phyloP scores from a whole-genome alignment of 176 grass and related monocot species.

The Aegilops sharonensis region DNA sequence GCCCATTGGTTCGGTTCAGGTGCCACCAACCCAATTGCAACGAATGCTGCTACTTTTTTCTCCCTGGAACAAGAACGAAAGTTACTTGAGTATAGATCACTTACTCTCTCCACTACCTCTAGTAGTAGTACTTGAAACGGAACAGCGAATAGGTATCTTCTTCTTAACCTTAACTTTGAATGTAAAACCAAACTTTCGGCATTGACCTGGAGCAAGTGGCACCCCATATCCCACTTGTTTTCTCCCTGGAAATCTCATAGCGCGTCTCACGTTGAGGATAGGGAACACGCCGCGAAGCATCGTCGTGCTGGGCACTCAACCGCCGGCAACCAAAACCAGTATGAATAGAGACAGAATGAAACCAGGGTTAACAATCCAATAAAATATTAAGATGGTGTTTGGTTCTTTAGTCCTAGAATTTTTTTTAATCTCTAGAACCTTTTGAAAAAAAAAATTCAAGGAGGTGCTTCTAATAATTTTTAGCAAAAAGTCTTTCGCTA shows the following conservation, averaged over 20 bases:
- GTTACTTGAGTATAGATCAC: neutral
- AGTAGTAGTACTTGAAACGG: neutral
- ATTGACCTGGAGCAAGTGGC: conserved; percentile 39
- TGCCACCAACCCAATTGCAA: too few species aligned
- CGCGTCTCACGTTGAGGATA: conserved; percentile 13
- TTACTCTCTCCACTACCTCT: neutral
- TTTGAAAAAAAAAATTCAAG: too few species aligned
- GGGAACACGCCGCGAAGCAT: conserved; percentile 31
- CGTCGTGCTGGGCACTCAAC: conserved; percentile 20
- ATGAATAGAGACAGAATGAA: neutral
- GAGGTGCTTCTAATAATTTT: too few species aligned
- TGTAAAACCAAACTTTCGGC: conserved; percentile 16
- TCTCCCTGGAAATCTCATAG: neutral
- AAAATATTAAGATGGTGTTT: neutral
- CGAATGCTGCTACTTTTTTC: too few species aligned
- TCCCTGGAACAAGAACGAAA: too few species aligned
- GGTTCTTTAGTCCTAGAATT: too few species aligned
- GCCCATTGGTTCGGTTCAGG: too few species aligned
- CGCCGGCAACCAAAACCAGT: conserved; percentile 22
- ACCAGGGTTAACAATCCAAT: neutral
- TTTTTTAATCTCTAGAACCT: too few species aligned
- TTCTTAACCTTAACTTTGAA: conserved; percentile 9
- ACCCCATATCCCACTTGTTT: conserved; percentile 13
- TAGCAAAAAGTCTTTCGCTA: too few species aligned
- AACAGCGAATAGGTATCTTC: neutral